Evolutionary conservation across 2,329 filamentous ascomycete genomes (phyloP).

Genomic region (Aspergillus pseudoglaucus): DNA sequence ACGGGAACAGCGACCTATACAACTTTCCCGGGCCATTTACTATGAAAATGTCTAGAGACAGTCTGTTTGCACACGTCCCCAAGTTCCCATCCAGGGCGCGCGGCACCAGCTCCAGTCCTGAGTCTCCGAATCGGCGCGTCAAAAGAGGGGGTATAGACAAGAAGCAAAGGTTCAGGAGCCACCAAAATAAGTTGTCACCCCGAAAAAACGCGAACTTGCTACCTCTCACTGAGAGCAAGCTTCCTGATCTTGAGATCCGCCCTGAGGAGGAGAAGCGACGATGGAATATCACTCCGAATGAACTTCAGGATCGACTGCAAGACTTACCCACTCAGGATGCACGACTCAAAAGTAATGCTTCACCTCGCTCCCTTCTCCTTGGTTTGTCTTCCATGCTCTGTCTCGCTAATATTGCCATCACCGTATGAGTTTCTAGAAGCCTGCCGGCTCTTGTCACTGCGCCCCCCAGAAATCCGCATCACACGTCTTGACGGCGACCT

Average conservation of each 20-base stretch:
- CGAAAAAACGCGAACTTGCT: slow-evolving; percentile 14
- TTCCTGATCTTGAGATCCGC: slow-evolving; percentile 7
- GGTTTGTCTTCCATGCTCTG: not conserved
- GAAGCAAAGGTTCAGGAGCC: not conserved
- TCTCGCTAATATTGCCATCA: not conserved
- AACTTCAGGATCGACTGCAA: slow-evolving; percentile 9
- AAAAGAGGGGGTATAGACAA: not conserved
- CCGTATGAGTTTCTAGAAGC: slow-evolving; percentile 9
- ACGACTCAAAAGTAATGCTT: slow-evolving; percentile 16
- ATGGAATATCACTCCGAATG: slow-evolving; percentile 13
- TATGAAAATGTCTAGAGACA: slow-evolving; percentile 1
- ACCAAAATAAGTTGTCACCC: not conserved
- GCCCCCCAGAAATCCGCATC: slow-evolving; percentile 13
- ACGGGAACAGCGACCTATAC: slow-evolving; percentile 1
- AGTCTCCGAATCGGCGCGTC: not conserved
- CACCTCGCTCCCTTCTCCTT: not conserved
- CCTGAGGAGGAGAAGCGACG: slow-evolving; percentile 6
- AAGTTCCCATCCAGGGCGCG: not conserved
- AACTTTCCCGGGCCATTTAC: slow-evolving; percentile 4
- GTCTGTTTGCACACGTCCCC: slow-evolving; percentile 1
- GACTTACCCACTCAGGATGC: slow-evolving; percentile 3
- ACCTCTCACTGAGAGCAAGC: slow-evolving; percentile 13
- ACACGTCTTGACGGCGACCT: slow-evolving; percentile 5
- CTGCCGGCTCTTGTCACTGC: slow-evolving; percentile 18
- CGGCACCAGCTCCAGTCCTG: not conserved